A percentile compares a stretch with the other conserved stretches of the same genome.
Conservation (phyloP, 768 basidiomycete species). For the Boletus huronensis region DNA sequence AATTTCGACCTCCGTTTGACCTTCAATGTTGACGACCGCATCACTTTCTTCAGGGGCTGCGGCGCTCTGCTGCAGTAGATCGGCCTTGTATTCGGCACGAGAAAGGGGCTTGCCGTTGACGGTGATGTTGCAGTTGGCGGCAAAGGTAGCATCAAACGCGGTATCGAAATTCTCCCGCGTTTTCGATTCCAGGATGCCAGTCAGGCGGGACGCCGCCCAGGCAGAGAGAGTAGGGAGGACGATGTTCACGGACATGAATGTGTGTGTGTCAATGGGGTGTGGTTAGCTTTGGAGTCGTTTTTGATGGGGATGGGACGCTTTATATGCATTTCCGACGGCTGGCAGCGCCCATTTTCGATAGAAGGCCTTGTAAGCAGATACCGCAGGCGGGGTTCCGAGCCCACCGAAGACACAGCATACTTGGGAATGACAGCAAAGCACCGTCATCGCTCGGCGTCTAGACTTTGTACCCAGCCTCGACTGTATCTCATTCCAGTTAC, state of each 20-base stretch:
- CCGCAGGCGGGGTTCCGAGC: neutral
- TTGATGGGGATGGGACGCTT: neutral
- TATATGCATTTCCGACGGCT: constrained; percentile 8
- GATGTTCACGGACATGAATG: constrained; percentile 27
- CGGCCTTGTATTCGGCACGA: constrained; percentile 39
- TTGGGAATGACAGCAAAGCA: neutral
- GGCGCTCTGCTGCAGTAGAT: constrained; percentile 31
- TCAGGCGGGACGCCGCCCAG: constrained; percentile 41
- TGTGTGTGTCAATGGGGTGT: neutral
- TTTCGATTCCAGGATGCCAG: constrained; percentile 38
- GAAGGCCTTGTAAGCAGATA: neutral
- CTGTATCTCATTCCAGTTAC: neutral
- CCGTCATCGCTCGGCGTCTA: constrained; percentile 2
- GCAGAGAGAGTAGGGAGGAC: constrained; percentile 40
- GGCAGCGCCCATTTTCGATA: neutral
- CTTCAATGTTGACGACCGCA: constrained; percentile 25
- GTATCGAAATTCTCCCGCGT: constrained; percentile 32
- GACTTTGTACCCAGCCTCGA: neutral
- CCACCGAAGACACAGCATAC: neutral
- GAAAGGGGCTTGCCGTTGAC: constrained; percentile 41
- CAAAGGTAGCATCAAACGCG: constrained; percentile 42
- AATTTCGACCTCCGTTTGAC: constrained; percentile 24
- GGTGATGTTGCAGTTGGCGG: constrained; percentile 33
- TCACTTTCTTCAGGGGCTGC: constrained; percentile 12
- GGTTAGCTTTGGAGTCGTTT: neutral